A percentile compares a stretch with the other conserved stretches of the same genome.
These are phyloP conservation scores for Capsella bursapastoris DNA, from an alignment of 345 rosid species.

Conservation along the genomic window DNA sequence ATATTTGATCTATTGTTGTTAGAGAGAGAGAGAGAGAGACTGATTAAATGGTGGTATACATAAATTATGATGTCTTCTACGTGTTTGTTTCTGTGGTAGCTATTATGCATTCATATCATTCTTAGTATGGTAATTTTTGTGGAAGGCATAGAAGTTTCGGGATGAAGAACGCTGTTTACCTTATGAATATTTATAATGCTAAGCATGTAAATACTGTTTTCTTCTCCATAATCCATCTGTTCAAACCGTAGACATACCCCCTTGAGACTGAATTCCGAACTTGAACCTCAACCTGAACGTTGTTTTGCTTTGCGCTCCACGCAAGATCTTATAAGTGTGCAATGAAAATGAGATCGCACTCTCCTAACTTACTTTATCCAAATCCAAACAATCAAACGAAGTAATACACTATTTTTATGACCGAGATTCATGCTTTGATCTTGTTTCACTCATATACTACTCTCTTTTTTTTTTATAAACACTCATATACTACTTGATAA, in stretches of 20 bases:
- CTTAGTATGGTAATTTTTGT: neutral
- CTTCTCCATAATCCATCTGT: neutral
- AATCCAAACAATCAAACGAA: neutral
- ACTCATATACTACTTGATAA: too few relatives aligned
- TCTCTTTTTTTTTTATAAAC: too few relatives aligned
- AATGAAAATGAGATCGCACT: slow-evolving; percentile 1
- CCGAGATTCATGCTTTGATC: neutral
- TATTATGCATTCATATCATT: slow-evolving; percentile 18
- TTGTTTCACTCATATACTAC: neutral
- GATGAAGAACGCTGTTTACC: neutral
- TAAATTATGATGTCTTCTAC: slow-evolving; percentile 27
- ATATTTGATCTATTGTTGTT: slow-evolving; percentile 34
- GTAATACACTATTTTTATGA: neutral
- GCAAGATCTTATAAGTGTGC: neutral
- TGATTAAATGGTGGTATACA: slow-evolving; percentile 30
- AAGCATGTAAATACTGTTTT: neutral
- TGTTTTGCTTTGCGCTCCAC: neutral
- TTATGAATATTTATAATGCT: neutral
- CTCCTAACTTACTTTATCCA: neutral
- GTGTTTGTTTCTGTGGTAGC: neutral
- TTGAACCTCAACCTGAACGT: neutral
- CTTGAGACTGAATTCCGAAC: neutral
- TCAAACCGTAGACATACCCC: neutral
- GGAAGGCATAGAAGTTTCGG: neutral
- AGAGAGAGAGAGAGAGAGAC: neutral